These are phyloP conservation scores for Ganoderma sp. DNA, from an alignment of 1,284 basidiomycete species.

Conservation along the genomic window DNA sequence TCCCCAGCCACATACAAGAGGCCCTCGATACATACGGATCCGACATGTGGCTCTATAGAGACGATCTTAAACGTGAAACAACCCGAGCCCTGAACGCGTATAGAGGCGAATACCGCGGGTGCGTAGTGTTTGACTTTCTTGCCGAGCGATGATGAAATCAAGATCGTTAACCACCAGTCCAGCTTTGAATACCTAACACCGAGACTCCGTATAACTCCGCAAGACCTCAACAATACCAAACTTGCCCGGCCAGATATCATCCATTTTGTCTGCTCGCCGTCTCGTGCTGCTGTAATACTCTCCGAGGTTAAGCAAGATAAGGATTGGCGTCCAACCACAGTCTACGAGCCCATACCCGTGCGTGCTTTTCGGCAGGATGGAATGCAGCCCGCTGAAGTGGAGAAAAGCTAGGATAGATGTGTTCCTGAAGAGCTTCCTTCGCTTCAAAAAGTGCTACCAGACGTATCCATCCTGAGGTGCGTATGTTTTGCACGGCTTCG, in stretches of 20 bases:
- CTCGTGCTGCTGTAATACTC: conserved; percentile 71
- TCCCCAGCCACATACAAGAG: conserved; percentile 63
- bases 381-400: conserved; percentile 3
- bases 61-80: conserved; percentile 56
- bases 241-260: conserved; percentile 64
- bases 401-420: conserved; percentile 68
- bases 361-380: conserved; percentile 36
- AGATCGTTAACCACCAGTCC: not conserved
- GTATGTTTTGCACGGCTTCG: conserved; percentile 12
- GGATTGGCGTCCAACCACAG: conserved; percentile 68
- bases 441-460: conserved; percentile 64
- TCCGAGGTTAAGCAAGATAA: conserved; percentile 61
- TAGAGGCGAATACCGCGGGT: conserved; percentile 76
- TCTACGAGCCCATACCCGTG: conserved; percentile 90
- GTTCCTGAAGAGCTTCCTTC: conserved; percentile 78
- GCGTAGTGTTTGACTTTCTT: conserved; percentile 23
- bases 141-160: no score
- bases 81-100: conserved; percentile 86
- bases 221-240: conserved; percentile 64
- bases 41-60: conserved; percentile 84
- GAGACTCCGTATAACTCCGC: conserved; percentile 72
- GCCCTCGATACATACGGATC: conserved; percentile 68
- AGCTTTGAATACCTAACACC: conserved; percentile 87
- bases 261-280: conserved; percentile 88
- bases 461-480: conserved; percentile 72